These are phyloP conservation scores for Yamadazyma ubonensis DNA, from an alignment of 805 yeast species.

Conservation along the genomic window DNA sequence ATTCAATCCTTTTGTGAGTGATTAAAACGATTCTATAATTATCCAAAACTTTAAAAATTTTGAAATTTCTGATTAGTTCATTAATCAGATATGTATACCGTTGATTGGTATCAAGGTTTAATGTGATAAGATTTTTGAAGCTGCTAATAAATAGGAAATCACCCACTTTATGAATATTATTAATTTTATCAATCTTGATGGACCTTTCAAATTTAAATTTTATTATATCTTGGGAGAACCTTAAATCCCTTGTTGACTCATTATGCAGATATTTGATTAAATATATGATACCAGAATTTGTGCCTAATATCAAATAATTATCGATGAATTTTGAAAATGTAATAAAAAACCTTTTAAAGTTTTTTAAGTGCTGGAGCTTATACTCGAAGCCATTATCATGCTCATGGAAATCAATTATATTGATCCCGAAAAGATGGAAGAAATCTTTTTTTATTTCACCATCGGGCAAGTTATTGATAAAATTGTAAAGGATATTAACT, in stretches of 20 bases:
- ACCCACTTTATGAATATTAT: constrained; percentile 11
- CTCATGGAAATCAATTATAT: constrained; percentile 9
- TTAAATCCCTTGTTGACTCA: constrained; percentile 4
- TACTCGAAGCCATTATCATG: constrained; percentile 7
- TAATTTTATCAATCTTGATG: constrained; percentile 15
- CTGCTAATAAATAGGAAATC: constrained; percentile 14
- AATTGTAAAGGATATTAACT: constrained; percentile 8
- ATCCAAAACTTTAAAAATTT: constrained; percentile 11
- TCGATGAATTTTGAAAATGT: constrained; percentile 16
- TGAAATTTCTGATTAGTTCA: constrained; percentile 15
- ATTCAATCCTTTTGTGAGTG: constrained; percentile 10
- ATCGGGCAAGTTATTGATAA: constrained; percentile 12
- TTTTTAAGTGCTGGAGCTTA: constrained; percentile 8
- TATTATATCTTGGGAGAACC: constrained; percentile 13
- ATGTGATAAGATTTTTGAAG: constrained; percentile 13
- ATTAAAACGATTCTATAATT: constrained; percentile 11
- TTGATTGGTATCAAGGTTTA: constrained; percentile 12
- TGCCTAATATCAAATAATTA: constrained; percentile 15
- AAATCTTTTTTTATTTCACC: constrained; percentile 19
- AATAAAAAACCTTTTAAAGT: constrained; percentile 14
- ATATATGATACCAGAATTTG: constrained; percentile 16
- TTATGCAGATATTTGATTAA: constrained; percentile 10
- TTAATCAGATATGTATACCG: constrained; percentile 7
- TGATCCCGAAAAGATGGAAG: constrained; percentile 17
- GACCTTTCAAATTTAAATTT: constrained; percentile 16